Evolutionary conservation across 2,329 filamentous ascomycete species (phyloP).

Genomic region (Alternaria angustiovoidea): DNA sequence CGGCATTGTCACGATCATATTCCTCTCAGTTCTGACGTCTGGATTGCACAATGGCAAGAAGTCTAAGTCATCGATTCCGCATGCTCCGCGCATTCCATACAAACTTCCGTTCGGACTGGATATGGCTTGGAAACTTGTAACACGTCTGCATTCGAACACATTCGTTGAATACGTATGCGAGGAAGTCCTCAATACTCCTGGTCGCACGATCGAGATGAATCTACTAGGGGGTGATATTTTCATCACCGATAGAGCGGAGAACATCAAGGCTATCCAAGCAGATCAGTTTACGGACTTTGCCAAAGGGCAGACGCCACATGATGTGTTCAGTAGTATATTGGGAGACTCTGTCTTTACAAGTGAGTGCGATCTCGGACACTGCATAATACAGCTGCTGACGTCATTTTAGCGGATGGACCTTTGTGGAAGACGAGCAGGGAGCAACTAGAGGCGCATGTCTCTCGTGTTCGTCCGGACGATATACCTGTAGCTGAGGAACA

Average conservation of each 20-base stretch:
- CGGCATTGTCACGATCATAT: background rate
- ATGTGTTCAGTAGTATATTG: slow-evolving; percentile 17
- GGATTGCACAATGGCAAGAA: slow-evolving; percentile 1
- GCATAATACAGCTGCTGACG: background rate
- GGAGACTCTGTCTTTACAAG: slow-evolving; percentile 14
- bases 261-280: slow-evolving; percentile 18
- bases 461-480: slow-evolving; percentile 9
- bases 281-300: slow-evolving; percentile 14
- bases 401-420: slow-evolving; percentile 1
- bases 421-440: slow-evolving; percentile 14
- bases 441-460: slow-evolving; percentile 11
- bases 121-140: slow-evolving; percentile 15
- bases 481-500: slow-evolving; percentile 8
- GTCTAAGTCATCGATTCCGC: background rate
- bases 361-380: background rate
- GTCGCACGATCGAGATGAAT: slow-evolving; percentile 16
- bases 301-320: slow-evolving; percentile 13
- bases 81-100: slow-evolving; percentile 10
- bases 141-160: slow-evolving; percentile 9
- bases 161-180: slow-evolving; percentile 16
- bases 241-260: slow-evolving; percentile 16
- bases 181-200: slow-evolving; percentile 9
- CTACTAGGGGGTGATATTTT: slow-evolving; percentile 13
- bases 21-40: background rate
- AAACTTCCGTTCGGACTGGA: slow-evolving; percentile 10